Evolutionary conservation across 768 basidiomycete species (phyloP), one percentile per base, ranked within the genome.

Genomic region (Rhodotorula babjevae): DNA sequence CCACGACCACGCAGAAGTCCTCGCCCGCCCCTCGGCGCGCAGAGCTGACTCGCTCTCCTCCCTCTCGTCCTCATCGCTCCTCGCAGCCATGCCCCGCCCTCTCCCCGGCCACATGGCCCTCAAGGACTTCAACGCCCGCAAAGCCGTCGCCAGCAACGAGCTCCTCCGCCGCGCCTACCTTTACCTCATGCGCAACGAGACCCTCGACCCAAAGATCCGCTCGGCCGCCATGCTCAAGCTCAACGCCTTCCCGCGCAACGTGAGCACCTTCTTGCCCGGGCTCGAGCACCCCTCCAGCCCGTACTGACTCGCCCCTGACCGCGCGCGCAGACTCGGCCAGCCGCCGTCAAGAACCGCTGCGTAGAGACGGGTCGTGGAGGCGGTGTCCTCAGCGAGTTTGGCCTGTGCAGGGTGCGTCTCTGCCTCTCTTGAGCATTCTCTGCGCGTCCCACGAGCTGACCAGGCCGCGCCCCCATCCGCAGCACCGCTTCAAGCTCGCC

Each of bases 161-260:
- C 84, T 95, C 60, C 84, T 88, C 42, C 88, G 94, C 29, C 85
- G 92, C 58, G 94, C 95, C 0, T 94, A 95, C 81, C 87, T 97
- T 62, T 93, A 88, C 82, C 90, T 97, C 76, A 93, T 94, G 33
- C 87, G 95, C 71, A 97, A 98, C 82, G 88, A 91, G 80, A 87
- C 89, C 3, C 83, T 97, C n/a, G 88, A 93, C 25, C 84, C 91
- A 5, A 88, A 91, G 79, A 86, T 97, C 60, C 90, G 95, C 67
- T 91, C 93, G 80, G 91, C 93, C 76, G 95, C 95, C 25, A 93
- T 96, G 81, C 83, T 98, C 72, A 93, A 96, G 79, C 84, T 96
- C 62, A 95, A 95, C 82, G 87, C 88, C 11, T 91, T 96, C 77
- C 88, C 86, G 61, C 85, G 87, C 36, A 89, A 92, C 80, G 89